These are phyloP conservation scores for Zychaea mexicana DNA, from an alignment of 371 early-diverging fungal genomes.

Conservation along the genomic window DNA sequence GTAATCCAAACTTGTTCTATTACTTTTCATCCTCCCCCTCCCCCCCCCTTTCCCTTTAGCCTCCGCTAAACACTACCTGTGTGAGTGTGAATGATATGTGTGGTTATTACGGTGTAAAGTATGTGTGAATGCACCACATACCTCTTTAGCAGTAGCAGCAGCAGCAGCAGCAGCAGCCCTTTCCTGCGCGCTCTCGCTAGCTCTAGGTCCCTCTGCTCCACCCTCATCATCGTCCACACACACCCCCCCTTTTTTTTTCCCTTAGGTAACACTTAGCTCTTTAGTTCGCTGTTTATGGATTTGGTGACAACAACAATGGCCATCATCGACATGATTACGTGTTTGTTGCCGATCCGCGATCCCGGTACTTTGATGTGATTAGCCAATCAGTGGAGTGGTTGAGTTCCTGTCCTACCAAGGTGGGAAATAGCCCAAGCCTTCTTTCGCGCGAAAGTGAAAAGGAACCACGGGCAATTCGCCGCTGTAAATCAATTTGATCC, in stretches of 20 bases:
- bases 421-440: constrained; percentile 6
- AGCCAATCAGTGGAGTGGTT: background rate
- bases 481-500: constrained; percentile 10
- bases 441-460: constrained; percentile 18
- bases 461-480: constrained; percentile 9
- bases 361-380: constrained; percentile 9
- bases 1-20: background rate
- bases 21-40: background rate
- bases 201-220: too few species aligned
- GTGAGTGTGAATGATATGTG: too few species aligned
- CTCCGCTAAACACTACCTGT: too few species aligned
- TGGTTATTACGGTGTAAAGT: too few species aligned
- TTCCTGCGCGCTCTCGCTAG: too few species aligned
- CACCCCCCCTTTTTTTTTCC: too few species aligned
- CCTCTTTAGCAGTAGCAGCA: too few species aligned
- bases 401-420: constrained; percentile 10
- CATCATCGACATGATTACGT: constrained; percentile 7
- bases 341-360: constrained; percentile 7
- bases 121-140: too few species aligned
- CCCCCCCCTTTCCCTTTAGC: background rate
- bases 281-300: background rate
- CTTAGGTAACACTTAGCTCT: background rate
- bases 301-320: constrained; percentile 4
- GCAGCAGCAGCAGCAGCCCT: too few species aligned
- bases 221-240: too few species aligned